Conservation (phyloP, 2,329 filamentous ascomycete species). For the Talaromyces sp. region DNA sequence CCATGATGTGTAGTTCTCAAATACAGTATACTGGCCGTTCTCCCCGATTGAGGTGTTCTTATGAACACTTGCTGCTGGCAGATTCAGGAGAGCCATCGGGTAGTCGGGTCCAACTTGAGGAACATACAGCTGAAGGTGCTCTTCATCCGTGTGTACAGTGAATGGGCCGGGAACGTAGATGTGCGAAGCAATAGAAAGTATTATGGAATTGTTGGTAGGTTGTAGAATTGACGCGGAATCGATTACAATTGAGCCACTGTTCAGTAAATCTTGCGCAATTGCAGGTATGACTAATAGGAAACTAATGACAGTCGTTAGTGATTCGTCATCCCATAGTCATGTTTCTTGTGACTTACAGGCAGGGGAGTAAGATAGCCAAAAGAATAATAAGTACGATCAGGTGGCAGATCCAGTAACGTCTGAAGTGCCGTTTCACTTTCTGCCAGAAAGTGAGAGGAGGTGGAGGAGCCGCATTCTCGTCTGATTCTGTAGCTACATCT, state of each 20-base stretch:
- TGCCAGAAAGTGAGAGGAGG: constrained; percentile 27
- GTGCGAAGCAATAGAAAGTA: constrained; percentile 35
- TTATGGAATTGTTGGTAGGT: constrained; percentile 31
- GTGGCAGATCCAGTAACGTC: constrained; percentile 40
- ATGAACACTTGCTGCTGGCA: constrained; percentile 26
- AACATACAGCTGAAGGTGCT: constrained; percentile 34
- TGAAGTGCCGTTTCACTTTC: constrained; percentile 34
- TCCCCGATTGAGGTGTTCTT: constrained; percentile 36
- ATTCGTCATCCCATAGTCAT: not conserved
- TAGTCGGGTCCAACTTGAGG: constrained; percentile 26
- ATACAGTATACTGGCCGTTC: constrained; percentile 22
- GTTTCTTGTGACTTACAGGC: constrained; percentile 32
- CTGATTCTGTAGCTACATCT: constrained; percentile 21
- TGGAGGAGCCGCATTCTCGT: constrained; percentile 21
- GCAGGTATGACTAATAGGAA: constrained; percentile 42
- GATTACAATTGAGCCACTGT: constrained; percentile 37
- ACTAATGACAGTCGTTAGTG: constrained; percentile 23
- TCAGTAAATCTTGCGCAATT: constrained; percentile 38
- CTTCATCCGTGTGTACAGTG: constrained; percentile 36
- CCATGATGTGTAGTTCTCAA: constrained; percentile 30
- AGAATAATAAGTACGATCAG: constrained; percentile 34
- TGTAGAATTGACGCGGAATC: constrained; percentile 34
- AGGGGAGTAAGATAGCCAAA: constrained; percentile 38
- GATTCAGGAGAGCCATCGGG: constrained; percentile 29
- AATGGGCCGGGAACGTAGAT: constrained; percentile 36